Evolutionary conservation across 345 rosid genomes (phyloP), one percentile per base, ranked within the genome.

Genomic region (rapeseed (Brassica napus)): DNA sequence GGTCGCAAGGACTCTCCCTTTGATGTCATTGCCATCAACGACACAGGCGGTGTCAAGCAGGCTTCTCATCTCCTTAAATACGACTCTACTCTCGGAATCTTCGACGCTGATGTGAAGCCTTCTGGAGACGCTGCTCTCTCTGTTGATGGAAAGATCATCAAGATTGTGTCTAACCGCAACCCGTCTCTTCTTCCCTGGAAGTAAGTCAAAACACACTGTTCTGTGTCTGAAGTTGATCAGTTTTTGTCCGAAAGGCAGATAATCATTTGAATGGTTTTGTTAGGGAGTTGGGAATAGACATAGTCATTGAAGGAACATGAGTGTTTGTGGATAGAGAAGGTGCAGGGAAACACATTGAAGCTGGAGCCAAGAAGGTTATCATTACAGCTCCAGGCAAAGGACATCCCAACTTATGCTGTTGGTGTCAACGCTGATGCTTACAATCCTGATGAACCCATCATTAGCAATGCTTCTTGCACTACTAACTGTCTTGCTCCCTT

Each of bases 401-500:
- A 94, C 71, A 94, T 94, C 64, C 98, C 98, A 0, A 94, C 98
- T 12, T 92, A 92, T 14, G 98, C 92, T 8, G 92, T 94, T 61
- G 98, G 98, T 11, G 98, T 94, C 71, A 94, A 94, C 78, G 98
- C 89, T 1, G 98, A 89, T 6, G 62, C 69, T 58, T 94, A 94
- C 88, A 85, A 3, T 79, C 90, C 73, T 1, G 90, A 84, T 31
- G 98, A 94, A 73, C 82, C 93, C 26, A 92, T 94, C 77, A 90
- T 94, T 79, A 94, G 98, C 88, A 94, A 94, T 71, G 98, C 98
- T 28, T 94, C 98, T 72, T 94, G 98, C 90, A 94, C 98, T 68
- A 94, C 98, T 49, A 94, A 94, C 80, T 94, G 98, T 82, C 96
- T 94, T 65, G 98, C 98, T 81, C 98, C 98, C 23, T 94, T 94